Base-by-base conservation (phyloP, 2,329 filamentous ascomycete species). In the Anisogramma anomala region DNA sequence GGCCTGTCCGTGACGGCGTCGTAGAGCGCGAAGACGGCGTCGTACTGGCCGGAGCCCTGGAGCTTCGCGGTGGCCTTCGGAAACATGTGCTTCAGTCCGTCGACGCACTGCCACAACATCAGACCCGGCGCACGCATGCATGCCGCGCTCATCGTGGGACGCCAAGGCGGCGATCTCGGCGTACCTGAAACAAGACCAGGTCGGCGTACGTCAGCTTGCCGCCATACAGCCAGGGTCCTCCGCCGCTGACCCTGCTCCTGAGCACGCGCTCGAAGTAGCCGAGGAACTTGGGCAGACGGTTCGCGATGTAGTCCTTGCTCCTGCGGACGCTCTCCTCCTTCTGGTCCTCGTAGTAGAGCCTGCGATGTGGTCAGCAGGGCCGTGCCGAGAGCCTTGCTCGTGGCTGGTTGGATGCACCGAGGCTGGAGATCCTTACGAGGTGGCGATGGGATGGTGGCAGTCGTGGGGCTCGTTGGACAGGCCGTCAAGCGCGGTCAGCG, bases 341-440 rank as follows among this genome's bases (percentile, higher is more conserved):
- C 60, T 89, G 84, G 19, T 87, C 80, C 53, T 86, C 81, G 52
- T 87, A 89, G 56, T 79, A 82, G 4, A 71, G 55, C n/a, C 38
- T 41, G 9, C 15, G 18, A 23, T 11, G n/a, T 11, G 22, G 18
- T 41, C 8, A 41, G 38, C 18, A 20, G 6, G 25, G 22, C 10
- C 22, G 14, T 10, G 7, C 8, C 6, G 20, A 6, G 30, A 15
- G 9, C 13, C 13, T 14, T 3, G 13, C 8, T 11, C 25, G 10
- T 27, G 25, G n/a, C 9, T 11, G 25, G n/a, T 10, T 9, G 10
- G 4, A 10, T 3, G 14, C 13, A 11, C n/a, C 4, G 27, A n/a
- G n/a, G 6, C 26, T 4, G n/a, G 6, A 14, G 5, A 14, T 14
- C 6, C 11, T 28, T 28, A 41, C 1, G 58, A 55, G 0, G 63